These are phyloP conservation scores for Ogataea zsoltii DNA, from an alignment of 805 yeast species.

Conservation along the genomic window DNA sequence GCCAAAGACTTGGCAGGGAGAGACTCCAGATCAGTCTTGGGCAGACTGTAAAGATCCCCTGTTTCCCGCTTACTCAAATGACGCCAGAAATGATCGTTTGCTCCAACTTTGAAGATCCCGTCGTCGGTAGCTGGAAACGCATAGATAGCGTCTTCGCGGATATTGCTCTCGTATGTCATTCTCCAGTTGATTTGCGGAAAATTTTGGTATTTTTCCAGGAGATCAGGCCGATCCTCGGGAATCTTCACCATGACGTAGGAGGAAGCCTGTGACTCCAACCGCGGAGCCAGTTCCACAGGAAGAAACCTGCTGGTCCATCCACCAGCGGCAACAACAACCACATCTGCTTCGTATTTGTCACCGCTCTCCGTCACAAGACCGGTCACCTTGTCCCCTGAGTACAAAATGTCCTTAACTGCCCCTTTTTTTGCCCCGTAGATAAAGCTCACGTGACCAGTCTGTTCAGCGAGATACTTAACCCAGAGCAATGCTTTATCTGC, in stretches of 20 bases:
- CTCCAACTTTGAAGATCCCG: slow-evolving; percentile 16
- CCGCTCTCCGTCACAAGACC: slow-evolving; percentile 31
- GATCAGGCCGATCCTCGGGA: slow-evolving; percentile 35
- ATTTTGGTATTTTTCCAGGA: slow-evolving; percentile 33
- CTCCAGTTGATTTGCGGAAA: slow-evolving; percentile 36
- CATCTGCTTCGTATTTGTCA: slow-evolving; percentile 23
- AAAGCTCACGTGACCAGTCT: slow-evolving; percentile 34
- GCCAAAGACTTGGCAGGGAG: slow-evolving; percentile 12
- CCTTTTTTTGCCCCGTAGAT: slow-evolving; percentile 33
- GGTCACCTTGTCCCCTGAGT: slow-evolving; percentile 24
- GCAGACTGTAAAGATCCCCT: slow-evolving; percentile 5
- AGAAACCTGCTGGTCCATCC: slow-evolving; percentile 31
- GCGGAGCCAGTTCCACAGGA: slow-evolving; percentile 31
- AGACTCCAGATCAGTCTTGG: slow-evolving; percentile 8
- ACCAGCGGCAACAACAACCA: slow-evolving; percentile 30
- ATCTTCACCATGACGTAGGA: slow-evolving; percentile 34
- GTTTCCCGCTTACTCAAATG: slow-evolving; percentile 2
- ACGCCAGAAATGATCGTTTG: slow-evolving; percentile 17
- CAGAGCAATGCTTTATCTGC: slow-evolving; percentile 34
- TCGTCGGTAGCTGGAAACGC: slow-evolving; percentile 21
- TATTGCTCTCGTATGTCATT: slow-evolving; percentile 16
- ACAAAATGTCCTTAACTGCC: slow-evolving; percentile 22
- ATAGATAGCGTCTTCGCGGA: slow-evolving; percentile 16
- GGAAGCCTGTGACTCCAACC: slow-evolving; percentile 36
- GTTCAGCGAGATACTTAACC: slow-evolving; percentile 25